Conservation (phyloP, 805 yeast species). For the Teunomyces panamensis region DNA sequence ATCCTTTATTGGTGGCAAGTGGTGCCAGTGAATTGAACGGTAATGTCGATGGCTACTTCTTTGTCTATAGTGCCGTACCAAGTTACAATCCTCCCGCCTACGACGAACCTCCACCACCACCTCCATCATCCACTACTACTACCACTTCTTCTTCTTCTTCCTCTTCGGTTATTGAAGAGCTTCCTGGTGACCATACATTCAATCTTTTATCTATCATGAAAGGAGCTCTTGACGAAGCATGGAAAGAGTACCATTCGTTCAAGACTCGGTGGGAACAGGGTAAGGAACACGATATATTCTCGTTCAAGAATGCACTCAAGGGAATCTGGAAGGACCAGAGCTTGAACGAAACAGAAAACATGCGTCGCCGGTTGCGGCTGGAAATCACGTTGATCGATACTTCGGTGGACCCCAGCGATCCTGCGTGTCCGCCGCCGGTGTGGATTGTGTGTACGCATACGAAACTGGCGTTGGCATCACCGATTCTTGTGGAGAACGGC, state of each 20-base stretch:
- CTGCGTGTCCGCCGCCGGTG: conserved; percentile 56
- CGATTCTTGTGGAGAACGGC: conserved; percentile 58
- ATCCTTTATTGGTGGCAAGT: conserved; percentile 69
- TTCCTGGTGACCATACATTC: conserved; percentile 25
- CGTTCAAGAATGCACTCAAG: conserved; percentile 55
- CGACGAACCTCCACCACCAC: conserved; percentile 21
- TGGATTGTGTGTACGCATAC: conserved; percentile 65
- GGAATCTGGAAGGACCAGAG: conserved; percentile 52
- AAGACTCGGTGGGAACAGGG: conserved; percentile 59
- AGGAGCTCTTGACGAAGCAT: conserved; percentile 63
- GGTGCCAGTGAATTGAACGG: conserved; percentile 80
- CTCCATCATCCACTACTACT: no score
- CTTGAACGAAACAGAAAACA: conserved; percentile 16
- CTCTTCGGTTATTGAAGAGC: background rate
- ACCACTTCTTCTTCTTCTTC: no score
- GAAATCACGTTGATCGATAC: conserved; percentile 27
- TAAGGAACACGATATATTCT: conserved; percentile 64
- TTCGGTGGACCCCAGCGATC: conserved; percentile 33
- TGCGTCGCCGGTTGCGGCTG: conserved; percentile 26
- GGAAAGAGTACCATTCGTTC: conserved; percentile 63
- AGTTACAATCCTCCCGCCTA: conserved; percentile 59
- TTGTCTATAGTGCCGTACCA: conserved; percentile 70
- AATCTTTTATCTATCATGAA: conserved; percentile 46
- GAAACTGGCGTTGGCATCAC: conserved; percentile 56
- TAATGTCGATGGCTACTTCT: conserved; percentile 67